Evolutionary conservation across 2,329 filamentous ascomycete genomes (phyloP).

Genomic region (Aureobasidium sp.): DNA sequence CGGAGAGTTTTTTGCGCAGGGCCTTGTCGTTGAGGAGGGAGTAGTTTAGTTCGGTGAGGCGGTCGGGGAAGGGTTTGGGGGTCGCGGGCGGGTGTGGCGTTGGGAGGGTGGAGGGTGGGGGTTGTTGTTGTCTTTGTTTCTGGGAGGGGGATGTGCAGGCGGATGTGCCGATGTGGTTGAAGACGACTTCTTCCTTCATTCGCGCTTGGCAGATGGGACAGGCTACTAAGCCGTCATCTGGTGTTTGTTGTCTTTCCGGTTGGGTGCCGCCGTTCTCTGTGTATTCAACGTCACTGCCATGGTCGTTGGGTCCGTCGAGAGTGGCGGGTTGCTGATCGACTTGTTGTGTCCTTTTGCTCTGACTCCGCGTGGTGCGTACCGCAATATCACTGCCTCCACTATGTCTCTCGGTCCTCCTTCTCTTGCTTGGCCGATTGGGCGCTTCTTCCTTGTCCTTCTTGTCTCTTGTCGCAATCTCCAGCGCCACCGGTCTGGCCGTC

Average conservation of each 20-base stretch:
- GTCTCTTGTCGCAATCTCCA: conserved; percentile 54
- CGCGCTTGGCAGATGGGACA: conserved; percentile 76
- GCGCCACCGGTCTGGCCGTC: conserved; percentile 50
- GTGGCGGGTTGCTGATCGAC: conserved; percentile 20
- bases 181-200: conserved; percentile 74
- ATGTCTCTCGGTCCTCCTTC: conserved; percentile 29
- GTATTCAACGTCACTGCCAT: conserved; percentile 28
- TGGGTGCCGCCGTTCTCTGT: conserved; percentile 15
- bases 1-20: conserved; percentile 70
- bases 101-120: neutral
- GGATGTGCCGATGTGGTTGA: conserved; percentile 63
- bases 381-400: conserved; percentile 21
- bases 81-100: conserved; percentile 7
- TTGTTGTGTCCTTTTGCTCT: conserved; percentile 25
- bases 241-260: neutral
- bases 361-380: conserved; percentile 25
- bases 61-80: conserved; percentile 37
- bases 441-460: conserved; percentile 17
- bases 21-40: conserved; percentile 71
- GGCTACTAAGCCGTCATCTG: conserved; percentile 65
- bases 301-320: conserved; percentile 33
- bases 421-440: conserved; percentile 36
- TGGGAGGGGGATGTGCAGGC: conserved; percentile 32
- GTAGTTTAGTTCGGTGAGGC: conserved; percentile 76
- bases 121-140: neutral